These are phyloP conservation scores for Salix udensis DNA, from an alignment of 345 rosid species.

Conservation along the genomic window DNA sequence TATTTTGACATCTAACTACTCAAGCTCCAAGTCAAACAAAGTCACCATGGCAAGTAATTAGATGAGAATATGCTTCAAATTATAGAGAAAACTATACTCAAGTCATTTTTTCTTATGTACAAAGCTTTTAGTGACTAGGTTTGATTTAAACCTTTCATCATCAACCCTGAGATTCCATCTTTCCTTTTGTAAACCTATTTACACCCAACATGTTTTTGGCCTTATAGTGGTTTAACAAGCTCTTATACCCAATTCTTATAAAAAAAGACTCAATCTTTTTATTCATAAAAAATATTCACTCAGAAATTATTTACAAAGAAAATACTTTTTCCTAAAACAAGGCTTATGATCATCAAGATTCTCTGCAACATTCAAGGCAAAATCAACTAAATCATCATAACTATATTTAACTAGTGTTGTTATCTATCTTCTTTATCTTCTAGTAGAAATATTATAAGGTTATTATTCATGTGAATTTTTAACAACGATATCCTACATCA, in stretches of 20 bases:
- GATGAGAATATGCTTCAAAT: not conserved
- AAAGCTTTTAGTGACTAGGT: not conserved
- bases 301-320: not conserved
- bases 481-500: not conserved
- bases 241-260: not conserved
- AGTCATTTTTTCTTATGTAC: not conserved
- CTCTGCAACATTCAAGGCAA: too few species aligned
- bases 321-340: not conserved
- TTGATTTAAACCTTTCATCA: not conserved
- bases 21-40: not conserved
- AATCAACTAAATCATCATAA: too few species aligned
- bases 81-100: not conserved
- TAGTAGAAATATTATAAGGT: too few species aligned
- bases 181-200: not conserved
- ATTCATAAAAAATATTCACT: not conserved
- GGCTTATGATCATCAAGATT: not conserved
- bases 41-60: not conserved
- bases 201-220: not conserved
- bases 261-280: not conserved
- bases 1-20: not conserved
- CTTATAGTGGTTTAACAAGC: not conserved
- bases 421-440: rapidly evolving
- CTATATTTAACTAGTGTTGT: rapidly evolving
- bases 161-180: not conserved
- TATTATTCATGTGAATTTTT: not conserved